A percentile compares a stretch with the other conserved stretches of the same genome.
These are phyloP conservation scores for Penicillium desertorum DNA, from an alignment of 495 filamentous ascomycete species.

Conservation along the genomic window DNA sequence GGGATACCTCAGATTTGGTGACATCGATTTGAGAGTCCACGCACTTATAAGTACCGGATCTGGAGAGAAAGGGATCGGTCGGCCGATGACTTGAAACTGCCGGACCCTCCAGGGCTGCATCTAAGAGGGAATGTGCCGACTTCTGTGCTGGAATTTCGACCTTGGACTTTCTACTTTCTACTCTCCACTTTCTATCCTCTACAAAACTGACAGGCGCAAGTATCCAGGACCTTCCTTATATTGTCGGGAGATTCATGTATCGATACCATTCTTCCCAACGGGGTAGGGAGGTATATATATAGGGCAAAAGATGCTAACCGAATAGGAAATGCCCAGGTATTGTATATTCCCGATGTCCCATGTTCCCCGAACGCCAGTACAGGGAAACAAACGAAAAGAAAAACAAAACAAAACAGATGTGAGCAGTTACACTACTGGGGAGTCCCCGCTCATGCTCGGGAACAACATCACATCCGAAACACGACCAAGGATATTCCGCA, in stretches of 20 bases:
- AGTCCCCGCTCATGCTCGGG: slow-evolving; percentile 34
- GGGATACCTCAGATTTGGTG: too few species aligned
- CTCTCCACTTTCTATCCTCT: background rate
- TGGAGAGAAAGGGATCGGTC: background rate
- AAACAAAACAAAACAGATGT: background rate
- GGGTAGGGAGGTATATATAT: background rate
- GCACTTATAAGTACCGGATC: background rate
- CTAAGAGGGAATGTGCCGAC: background rate
- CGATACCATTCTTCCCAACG: background rate
- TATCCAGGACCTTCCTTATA: background rate
- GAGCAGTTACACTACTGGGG: slow-evolving; percentile 11
- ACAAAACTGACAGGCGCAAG: background rate
- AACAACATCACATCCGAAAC: slow-evolving; percentile 49
- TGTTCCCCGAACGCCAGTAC: slow-evolving; percentile 1
- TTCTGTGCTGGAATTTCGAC: too few species aligned
- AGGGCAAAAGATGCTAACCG: background rate
- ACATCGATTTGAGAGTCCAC: too few species aligned
- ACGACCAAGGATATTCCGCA: slow-evolving; percentile 33
- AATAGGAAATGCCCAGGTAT: slow-evolving; percentile 1
- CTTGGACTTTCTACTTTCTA: background rate
- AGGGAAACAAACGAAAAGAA: background rate
- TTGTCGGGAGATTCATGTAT: background rate
- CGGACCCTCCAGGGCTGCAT: background rate
- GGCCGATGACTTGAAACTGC: background rate
- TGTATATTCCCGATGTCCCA: background rate